These are phyloP conservation scores for Sanguinoderma infundibulare DNA, from an alignment of 1,284 basidiomycete genomes.

Conservation along the genomic window DNA sequence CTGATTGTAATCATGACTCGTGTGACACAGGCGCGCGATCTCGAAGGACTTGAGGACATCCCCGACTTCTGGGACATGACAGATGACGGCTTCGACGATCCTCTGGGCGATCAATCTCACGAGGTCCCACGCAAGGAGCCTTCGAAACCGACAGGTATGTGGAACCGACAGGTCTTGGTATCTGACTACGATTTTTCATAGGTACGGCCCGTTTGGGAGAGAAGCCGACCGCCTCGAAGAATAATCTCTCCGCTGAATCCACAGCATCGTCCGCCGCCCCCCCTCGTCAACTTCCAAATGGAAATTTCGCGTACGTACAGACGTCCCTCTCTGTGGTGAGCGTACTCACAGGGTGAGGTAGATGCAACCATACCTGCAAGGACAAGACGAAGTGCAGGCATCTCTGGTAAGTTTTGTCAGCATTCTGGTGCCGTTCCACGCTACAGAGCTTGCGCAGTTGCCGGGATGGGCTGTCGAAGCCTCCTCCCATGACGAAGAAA, in stretches of 20 bases:
- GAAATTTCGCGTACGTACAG: constrained; percentile 52
- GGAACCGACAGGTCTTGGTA: not conserved
- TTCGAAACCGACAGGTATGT: not conserved
- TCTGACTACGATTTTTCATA: not conserved
- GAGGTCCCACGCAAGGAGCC: constrained; percentile 16
- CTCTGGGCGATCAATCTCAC: not conserved
- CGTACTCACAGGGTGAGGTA: constrained; percentile 29
- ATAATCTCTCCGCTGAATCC: constrained; percentile 40
- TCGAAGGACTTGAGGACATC: constrained; percentile 67
- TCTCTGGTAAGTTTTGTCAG: constrained; percentile 56
- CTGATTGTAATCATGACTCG: not conserved
- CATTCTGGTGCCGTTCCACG: constrained; percentile 1
- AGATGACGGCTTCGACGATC: constrained; percentile 43
- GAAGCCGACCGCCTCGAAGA: constrained; percentile 6
- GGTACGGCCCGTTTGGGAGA: not conserved
- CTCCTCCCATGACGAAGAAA: constrained; percentile 46
- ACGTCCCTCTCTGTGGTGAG: too few relatives aligned
- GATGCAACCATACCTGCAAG: constrained; percentile 82
- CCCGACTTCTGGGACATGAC: constrained; percentile 68
- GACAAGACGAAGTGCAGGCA: constrained; percentile 77
- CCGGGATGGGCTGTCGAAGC: constrained; percentile 65
- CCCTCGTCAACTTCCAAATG: constrained; percentile 43
- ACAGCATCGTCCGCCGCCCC: constrained; percentile 16
- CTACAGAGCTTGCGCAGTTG: constrained; percentile 50
- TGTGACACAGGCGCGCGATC: constrained; percentile 55